Evolutionary conservation across 2,329 filamentous ascomycete species (phyloP).

Genomic region (Bipolaris victoriae): DNA sequence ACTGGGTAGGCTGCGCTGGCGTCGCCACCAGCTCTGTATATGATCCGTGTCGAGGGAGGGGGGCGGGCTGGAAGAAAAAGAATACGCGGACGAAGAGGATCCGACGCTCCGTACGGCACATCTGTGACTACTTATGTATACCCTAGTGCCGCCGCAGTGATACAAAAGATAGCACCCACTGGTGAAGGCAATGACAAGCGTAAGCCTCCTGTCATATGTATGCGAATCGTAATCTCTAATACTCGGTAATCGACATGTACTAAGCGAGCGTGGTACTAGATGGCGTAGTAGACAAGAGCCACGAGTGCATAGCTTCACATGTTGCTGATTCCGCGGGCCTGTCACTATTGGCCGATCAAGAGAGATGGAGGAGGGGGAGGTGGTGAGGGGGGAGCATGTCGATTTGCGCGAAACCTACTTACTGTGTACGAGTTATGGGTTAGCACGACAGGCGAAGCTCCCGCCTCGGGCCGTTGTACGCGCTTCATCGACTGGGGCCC

Average conservation of each 20-base stretch:
- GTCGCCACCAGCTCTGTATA: not conserved
- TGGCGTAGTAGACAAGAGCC: not conserved
- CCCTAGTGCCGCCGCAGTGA: too few species aligned
- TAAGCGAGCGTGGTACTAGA: too few species aligned
- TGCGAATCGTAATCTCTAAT: too few species aligned
- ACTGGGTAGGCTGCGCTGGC: not conserved
- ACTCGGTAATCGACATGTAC: too few species aligned
- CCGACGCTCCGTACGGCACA: not conserved
- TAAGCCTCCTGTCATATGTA: too few species aligned
- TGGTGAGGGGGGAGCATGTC: not conserved
- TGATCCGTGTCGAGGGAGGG: not conserved
- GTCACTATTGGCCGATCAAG: not conserved
- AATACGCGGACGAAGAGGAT: not conserved
- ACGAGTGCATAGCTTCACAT: not conserved
- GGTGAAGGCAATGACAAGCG: too few species aligned
- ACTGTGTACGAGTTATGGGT: not conserved
- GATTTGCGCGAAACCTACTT: not conserved
- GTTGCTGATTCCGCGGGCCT: not conserved
- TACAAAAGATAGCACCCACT: too few species aligned
- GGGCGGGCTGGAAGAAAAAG: not conserved
- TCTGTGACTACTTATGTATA: too few species aligned
- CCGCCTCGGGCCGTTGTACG: conserved; percentile 7
- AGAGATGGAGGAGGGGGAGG: too few species aligned
- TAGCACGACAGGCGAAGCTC: not conserved
- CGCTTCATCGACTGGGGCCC: not conserved